Evolutionary conservation across 2,329 filamentous ascomycete species (phyloP).

Genomic region (Fusarium humuli): DNA sequence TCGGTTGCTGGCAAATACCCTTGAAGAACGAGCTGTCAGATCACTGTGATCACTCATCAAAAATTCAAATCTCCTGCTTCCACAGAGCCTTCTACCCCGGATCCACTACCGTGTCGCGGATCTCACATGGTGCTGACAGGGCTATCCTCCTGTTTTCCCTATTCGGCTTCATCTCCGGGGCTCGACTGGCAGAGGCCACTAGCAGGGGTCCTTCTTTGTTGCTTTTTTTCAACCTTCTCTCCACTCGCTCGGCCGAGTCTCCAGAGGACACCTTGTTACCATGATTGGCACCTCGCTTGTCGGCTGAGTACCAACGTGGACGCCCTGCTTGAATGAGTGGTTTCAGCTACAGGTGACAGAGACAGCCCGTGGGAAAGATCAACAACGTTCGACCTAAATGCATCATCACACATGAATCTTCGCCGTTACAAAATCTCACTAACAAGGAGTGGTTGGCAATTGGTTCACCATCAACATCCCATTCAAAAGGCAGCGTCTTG

Average conservation of each 20-base stretch:
- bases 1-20: conserved; percentile 22
- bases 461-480: conserved; percentile 22
- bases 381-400: conserved; percentile 28
- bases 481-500: conserved; percentile 34
- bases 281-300: conserved; percentile 22
- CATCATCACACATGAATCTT: conserved; percentile 34
- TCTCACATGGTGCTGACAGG: conserved; percentile 40
- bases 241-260: conserved; percentile 45
- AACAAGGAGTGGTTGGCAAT: conserved; percentile 12
- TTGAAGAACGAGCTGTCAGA: conserved; percentile 7
- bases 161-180: conserved; percentile 47
- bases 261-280: conserved; percentile 33
- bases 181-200: conserved; percentile 3
- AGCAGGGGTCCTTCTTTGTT: conserved; percentile 12
- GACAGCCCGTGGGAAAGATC: conserved; percentile 36
- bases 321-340: conserved; percentile 28
- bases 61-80: conserved; percentile 29
- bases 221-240: conserved; percentile 14
- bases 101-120: conserved; percentile 46
- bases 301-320: conserved; percentile 28
- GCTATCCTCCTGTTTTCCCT: conserved; percentile 36
- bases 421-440: conserved; percentile 15
- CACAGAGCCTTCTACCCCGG: conserved; percentile 44
- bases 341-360: conserved; percentile 43
- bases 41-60: conserved; percentile 28